Evolutionary conservation across 768 basidiomycete genomes (phyloP).

Genomic region (Phylloporus scabripes): DNA sequence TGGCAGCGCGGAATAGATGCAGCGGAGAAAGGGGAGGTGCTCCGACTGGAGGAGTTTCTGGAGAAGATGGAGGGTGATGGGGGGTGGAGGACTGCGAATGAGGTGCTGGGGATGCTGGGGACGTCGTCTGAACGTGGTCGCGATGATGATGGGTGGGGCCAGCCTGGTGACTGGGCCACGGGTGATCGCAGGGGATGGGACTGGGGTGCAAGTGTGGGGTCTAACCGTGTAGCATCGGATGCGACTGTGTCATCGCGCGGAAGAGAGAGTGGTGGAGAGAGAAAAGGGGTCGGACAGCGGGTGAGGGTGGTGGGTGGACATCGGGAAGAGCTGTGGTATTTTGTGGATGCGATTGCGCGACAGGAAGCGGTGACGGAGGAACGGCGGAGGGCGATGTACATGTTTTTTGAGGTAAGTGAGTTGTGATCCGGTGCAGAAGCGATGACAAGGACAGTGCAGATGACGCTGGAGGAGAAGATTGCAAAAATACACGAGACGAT

Average conservation of each 20-base stretch:
- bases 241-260: constrained; percentile 16
- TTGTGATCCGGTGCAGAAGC: not conserved
- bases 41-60: constrained; percentile 43
- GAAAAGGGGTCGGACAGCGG: not conserved
- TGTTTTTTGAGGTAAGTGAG: constrained; percentile 43
- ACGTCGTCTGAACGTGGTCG: constrained; percentile 2
- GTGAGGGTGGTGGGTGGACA: not conserved
- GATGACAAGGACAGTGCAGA: constrained; percentile 29
- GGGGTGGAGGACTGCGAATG: constrained; percentile 26
- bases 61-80: constrained; percentile 35
- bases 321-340: constrained; percentile 25
- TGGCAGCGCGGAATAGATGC: constrained; percentile 48
- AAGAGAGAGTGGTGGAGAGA: constrained; percentile 12
- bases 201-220: not conserved
- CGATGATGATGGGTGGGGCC: constrained; percentile 11
- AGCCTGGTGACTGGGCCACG: constrained; percentile 7
- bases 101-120: constrained; percentile 27
- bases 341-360: constrained; percentile 45
- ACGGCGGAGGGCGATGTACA: constrained; percentile 42
- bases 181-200: constrained; percentile 9
- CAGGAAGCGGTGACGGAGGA: constrained; percentile 35
- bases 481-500: constrained; percentile 47
- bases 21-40: constrained; percentile 40
- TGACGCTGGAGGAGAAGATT: constrained; percentile 52
- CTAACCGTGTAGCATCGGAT: constrained; percentile 13